phyloP scores from a whole-genome alignment of 2,329 filamentous ascomycete genomes.

The Gaeumannomyces tritici region DNA sequence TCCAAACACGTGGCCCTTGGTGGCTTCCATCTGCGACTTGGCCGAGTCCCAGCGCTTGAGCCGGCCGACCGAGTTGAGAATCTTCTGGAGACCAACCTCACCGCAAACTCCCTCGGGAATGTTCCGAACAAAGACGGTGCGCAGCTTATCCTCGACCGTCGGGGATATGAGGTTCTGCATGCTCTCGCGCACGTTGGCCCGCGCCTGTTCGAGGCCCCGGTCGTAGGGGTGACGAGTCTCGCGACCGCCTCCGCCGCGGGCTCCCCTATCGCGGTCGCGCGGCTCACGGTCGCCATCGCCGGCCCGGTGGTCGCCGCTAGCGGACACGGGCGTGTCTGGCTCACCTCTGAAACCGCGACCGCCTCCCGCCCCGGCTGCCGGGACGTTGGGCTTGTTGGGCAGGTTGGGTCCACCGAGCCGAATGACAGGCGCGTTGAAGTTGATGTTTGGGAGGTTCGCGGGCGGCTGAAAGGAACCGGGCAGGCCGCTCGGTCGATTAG shows the following conservation, averaged over 20 bases:
- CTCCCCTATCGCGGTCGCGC: not conserved
- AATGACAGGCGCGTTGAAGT: conserved; percentile 95
- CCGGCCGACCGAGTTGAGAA: conserved; percentile 68
- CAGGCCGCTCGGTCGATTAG: conserved; percentile 71
- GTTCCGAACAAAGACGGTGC: conserved; percentile 82
- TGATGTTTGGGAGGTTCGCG: conserved; percentile 90
- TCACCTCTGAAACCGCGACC: conserved; percentile 33
- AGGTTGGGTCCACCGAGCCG: conserved; percentile 73
- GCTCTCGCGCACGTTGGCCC: conserved; percentile 56
- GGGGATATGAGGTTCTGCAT: conserved; percentile 70
- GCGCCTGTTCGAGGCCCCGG: conserved; percentile 55
- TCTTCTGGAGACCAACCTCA: conserved; percentile 68
- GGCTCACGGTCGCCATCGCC: conserved; percentile 50
- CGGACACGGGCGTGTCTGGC: conserved; percentile 26
- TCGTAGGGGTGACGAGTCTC: conserved; percentile 49
- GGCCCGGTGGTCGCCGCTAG: conserved; percentile 25
- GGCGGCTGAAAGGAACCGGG: conserved; percentile 81
- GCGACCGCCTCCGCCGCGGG: conserved; percentile 21
- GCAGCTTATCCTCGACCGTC: conserved; percentile 80
- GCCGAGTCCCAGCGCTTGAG: conserved; percentile 79
- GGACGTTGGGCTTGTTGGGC: conserved; percentile 46
- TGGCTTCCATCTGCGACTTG: conserved; percentile 48
- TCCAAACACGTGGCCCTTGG: conserved; percentile 79
- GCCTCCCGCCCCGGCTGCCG: conserved; percentile 29
- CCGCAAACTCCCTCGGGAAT: conserved; percentile 71